Evolutionary conservation across 2,329 filamentous ascomycete genomes (phyloP), one percentile per base, ranked within the genome.

Genomic region (Colletotrichum sp.): DNA sequence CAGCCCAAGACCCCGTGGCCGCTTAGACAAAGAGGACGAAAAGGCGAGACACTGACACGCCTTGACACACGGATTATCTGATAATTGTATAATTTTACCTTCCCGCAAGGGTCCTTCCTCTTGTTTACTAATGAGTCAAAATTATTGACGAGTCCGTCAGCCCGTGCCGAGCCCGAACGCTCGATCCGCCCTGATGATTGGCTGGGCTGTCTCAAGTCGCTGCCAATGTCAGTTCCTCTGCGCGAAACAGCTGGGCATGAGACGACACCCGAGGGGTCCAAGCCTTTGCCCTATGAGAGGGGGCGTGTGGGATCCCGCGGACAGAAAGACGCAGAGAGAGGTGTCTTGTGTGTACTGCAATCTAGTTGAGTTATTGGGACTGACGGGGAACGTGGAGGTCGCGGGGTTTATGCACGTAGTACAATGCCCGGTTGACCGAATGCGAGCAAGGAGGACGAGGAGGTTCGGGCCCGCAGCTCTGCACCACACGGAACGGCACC

Each of bases 161-260:
- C 29, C 30, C 32, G 25, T 70, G 44, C 59, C 59, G 44, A 55
- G 59, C 44, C 44, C 36, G 34, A 74, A 39, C 36, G 13, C 39
- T 66, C 72, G 72, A 75, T 75, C 72, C 29, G 27, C 25, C n/a
- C 39, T 32, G 62, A 72, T 75, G 69, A 75, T 75, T 75, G 72
- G 68, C 5, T 19, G 66, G 39, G 72, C 63, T 30, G 44, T 67
- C 62, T 49, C 30, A 63, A 67, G 25, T 59, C 29, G 30, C 32
- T 52, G 32, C 57, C 67, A 32, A n/a, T 30, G 55, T 52, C 25
- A 69, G 66, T 61, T 22, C 44, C 55, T 69, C 34, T 52, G 15
- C 63, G 22, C 34, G 29, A 27, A 64, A 27, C 34, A 32, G 19
- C 55, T 39, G 39, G 55, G 69, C 72, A 72, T 63, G 63, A 68